These are phyloP conservation scores for Fomitopsis schrenkii DNA, from an alignment of 1,284 basidiomycete species.

Conservation along the genomic window DNA sequence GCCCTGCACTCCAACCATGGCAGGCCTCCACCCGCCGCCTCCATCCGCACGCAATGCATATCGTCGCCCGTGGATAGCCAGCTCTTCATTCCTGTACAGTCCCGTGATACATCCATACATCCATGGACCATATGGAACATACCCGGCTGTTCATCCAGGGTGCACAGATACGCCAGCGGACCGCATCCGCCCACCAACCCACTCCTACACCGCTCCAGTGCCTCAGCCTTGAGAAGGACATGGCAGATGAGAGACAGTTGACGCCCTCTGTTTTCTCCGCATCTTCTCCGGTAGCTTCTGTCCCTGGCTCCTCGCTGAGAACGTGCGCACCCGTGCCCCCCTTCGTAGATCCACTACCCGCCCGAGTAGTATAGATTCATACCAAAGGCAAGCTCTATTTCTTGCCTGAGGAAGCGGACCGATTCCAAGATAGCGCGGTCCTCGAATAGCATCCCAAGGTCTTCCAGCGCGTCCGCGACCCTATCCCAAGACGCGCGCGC, in stretches of 20 bases:
- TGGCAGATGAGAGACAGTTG: neutral
- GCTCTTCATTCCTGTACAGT: neutral
- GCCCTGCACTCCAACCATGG: too few species aligned
- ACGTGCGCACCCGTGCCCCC: neutral
- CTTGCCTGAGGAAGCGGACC: constrained; percentile 40
- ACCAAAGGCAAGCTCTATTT: constrained; percentile 46
- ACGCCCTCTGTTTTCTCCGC: neutral
- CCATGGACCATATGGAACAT: neutral
- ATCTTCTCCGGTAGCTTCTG: neutral
- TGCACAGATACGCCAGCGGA: neutral
- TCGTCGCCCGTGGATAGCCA: neutral
- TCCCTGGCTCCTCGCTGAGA: neutral
- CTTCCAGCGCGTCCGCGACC: constrained; percentile 40
- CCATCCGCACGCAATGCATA: neutral
- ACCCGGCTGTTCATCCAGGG: neutral
- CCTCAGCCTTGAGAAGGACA: neutral
- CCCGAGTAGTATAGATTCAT: constrained; percentile 43
- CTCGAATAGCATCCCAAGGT: constrained; percentile 46
- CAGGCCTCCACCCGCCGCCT: neutral
- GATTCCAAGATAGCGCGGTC: constrained; percentile 49
- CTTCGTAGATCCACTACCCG: too few species aligned
- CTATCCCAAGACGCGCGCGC: constrained; percentile 58
- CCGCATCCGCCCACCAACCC: neutral
- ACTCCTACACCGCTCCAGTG: neutral
- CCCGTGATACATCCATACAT: neutral